phyloP scores from a whole-genome alignment of 257 asterid genomes.

The Lycium barbarum region DNA sequence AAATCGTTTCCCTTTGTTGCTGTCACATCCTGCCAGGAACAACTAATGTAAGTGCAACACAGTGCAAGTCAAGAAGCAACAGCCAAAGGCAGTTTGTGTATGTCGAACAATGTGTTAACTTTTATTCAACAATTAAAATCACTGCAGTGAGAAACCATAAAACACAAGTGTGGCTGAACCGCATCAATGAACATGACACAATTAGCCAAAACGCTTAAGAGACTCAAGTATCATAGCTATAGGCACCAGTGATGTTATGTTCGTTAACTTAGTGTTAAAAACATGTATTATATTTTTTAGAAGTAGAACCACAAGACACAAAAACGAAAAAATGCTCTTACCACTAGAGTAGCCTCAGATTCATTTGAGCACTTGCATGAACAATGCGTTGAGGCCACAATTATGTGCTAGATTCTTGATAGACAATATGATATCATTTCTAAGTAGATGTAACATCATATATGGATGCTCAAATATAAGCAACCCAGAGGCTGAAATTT shows the following conservation, averaged over 20 bases:
- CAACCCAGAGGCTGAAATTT: not conserved
- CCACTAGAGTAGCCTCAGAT: not conserved
- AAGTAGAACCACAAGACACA: not conserved
- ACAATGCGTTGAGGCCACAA: not conserved
- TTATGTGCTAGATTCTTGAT: not conserved
- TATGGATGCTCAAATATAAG: not conserved
- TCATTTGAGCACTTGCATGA: slow-evolving; percentile 8
- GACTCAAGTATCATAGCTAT: not conserved
- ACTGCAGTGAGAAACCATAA: not conserved
- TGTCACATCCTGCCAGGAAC: slow-evolving; percentile 77
- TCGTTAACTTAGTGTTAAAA: not conserved
- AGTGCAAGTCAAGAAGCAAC: not conserved
- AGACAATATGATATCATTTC: not conserved
- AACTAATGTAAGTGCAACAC: slow-evolving; percentile 12
- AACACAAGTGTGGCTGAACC: not conserved
- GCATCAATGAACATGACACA: not conserved
- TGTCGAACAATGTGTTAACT: slow-evolving; percentile 12
- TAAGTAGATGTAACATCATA: not conserved
- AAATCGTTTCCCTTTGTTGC: slow-evolving; percentile 92
- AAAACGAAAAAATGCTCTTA: not conserved
- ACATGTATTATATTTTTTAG: not conserved
- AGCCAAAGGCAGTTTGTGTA: not conserved
- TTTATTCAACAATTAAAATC: not conserved
- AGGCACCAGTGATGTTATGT: not conserved
- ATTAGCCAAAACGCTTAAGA: not conserved